Base-by-base conservation (phyloP, 1,284 basidiomycete genomes). In the Sporisorium reilianum region DNA sequence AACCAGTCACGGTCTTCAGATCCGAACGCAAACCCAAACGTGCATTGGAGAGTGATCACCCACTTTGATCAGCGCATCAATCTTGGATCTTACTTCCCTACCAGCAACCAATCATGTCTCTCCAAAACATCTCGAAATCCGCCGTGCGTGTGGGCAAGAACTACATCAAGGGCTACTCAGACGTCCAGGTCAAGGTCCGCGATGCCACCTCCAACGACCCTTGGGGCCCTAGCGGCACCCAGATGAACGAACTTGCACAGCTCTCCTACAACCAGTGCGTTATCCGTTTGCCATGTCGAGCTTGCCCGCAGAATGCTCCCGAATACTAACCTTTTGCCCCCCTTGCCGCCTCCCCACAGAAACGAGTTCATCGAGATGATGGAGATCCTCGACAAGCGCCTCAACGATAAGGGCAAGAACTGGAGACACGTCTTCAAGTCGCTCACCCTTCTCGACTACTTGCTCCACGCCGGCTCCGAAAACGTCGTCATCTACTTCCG, bases 371-470 rank as follows among this genome's bases (percentile, higher is more conserved):
- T 99, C 32, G 97, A 99, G 87, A 95, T 99, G 83, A 98, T 99
- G 95, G 97, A 99, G 88, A 98, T 98, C 93, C 88, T 99, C 68
- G 97, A 99, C 87, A 99, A 99, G 87, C 90, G 97, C 54, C 87
- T 99, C 78, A 99, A 99, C 82, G 97, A 99, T 88, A 99, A 98
- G 88, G 97, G 97, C 42, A 99, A 99, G 90, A 98, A 99, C 84
- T 99, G 97, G 97, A 89, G 96, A 55, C 97, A 99, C 88, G 97
- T 99, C 68, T 99, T 98, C 90, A 99, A 99, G 92, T 93, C 94
- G 52, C 88, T 99, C 58, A 98, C 95, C 0, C 89, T 99, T 11
- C 90, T 99, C 50, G 97, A 99, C 86, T 99, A 99, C 84, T 91
- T 93, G 55, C 89, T 99, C 28, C 96, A 99, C 83, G 93, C 94